Evolutionary conservation across 176 grass and related monocot species (phyloP).

Genomic region (Aechmea fasciata): DNA sequence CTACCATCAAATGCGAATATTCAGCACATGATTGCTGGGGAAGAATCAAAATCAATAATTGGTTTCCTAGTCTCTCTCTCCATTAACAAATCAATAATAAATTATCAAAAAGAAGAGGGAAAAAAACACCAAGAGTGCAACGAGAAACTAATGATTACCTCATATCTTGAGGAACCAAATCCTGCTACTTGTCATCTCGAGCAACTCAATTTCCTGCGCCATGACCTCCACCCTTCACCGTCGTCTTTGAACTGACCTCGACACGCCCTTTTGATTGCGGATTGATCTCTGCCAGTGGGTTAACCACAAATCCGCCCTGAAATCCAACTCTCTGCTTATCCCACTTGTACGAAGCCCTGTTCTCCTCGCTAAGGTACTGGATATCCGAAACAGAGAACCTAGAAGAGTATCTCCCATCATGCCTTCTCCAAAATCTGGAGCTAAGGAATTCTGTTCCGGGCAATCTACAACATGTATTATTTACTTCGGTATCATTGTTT

Average conservation of each 20-base stretch:
- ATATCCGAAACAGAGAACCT: conserved; percentile 44
- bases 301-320: conserved; percentile 53
- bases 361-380: conserved; percentile 33
- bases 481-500: conserved; percentile 53
- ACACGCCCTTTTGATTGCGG: conserved; percentile 26
- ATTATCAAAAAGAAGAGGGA: neutral
- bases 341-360: conserved; percentile 45
- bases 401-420: conserved; percentile 53
- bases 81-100: neutral
- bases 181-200: conserved; percentile 38
- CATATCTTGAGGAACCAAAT: conserved; percentile 32
- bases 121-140: neutral
- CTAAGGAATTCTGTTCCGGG: conserved; percentile 58
- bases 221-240: conserved; percentile 4
- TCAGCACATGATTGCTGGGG: neutral
- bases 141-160: conserved; percentile 32
- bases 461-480: conserved; percentile 65
- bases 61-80: neutral
- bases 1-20: neutral
- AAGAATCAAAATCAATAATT: neutral
- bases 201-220: conserved; percentile 1
- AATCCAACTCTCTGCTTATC: conserved; percentile 55
- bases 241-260: neutral
- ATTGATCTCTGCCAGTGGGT: conserved; percentile 70
- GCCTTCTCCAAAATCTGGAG: conserved; percentile 78